phyloP scores from a whole-genome alignment of 352 stramenopile species.

The Phytophthora niederhauseri region DNA sequence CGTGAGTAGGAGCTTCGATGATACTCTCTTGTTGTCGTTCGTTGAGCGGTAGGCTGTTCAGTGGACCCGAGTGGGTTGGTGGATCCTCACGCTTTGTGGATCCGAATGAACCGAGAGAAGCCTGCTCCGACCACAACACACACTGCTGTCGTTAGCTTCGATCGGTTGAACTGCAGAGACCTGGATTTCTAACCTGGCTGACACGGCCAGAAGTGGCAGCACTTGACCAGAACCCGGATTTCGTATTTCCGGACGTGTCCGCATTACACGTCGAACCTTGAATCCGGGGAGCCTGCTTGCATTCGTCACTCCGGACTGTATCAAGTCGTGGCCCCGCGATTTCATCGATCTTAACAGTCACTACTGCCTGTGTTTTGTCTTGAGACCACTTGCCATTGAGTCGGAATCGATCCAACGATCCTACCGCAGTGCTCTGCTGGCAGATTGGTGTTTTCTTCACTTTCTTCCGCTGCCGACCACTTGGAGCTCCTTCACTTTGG shows the following conservation, averaged over 20 bases:
- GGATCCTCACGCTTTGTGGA: not conserved
- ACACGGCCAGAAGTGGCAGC: not conserved
- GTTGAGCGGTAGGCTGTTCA: not conserved
- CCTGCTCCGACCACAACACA: not conserved
- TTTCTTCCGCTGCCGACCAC: constrained; percentile 14
- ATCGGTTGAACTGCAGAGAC: not conserved
- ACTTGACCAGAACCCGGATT: not conserved
- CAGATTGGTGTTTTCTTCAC: constrained; percentile 10
- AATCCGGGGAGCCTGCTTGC: not conserved
- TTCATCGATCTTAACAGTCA: not conserved
- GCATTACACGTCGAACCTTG: not conserved
- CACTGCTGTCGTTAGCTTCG: not conserved
- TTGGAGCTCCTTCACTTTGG: constrained; percentile 7
- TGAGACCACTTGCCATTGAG: constrained; percentile 17
- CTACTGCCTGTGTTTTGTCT: not conserved
- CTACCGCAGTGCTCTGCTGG: constrained; percentile 1
- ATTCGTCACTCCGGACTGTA: not conserved
- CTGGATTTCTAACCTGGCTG: not conserved
- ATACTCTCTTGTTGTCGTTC: not conserved
- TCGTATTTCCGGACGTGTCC: not conserved
- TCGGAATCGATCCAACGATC: constrained; percentile 27
- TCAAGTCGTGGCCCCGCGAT: not conserved
- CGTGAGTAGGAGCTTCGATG: not conserved
- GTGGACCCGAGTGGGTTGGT: not conserved
- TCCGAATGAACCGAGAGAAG: not conserved